phyloP scores from a whole-genome alignment of 345 rosid species.

The Bruguiera gymnorhiza region DNA sequence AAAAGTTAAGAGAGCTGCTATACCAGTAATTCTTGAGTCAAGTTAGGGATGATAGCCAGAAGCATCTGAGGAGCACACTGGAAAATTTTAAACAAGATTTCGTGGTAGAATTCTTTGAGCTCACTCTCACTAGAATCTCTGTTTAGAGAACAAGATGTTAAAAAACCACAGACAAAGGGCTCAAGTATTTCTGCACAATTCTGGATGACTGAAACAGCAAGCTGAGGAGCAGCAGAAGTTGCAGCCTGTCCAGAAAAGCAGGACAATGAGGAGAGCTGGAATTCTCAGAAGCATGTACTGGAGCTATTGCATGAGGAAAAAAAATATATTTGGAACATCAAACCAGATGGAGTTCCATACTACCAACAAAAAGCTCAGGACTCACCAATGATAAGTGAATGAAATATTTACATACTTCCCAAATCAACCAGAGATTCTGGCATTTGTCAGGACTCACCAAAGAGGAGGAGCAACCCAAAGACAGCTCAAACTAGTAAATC shows the following conservation, averaged over 20 bases:
- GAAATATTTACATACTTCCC: not conserved
- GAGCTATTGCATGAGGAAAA: not conserved
- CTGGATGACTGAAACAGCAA: slow-evolving; percentile 77
- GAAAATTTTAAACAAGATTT: slow-evolving; percentile 65
- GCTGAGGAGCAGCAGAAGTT: slow-evolving; percentile 55
- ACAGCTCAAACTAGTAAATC: not conserved
- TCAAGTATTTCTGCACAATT: slow-evolving; percentile 59
- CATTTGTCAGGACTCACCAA: not conserved
- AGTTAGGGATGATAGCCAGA: slow-evolving; percentile 62
- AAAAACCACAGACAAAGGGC: slow-evolving; percentile 63
- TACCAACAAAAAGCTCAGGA: too few species aligned
- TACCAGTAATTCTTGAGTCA: slow-evolving; percentile 84
- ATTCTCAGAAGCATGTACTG: not conserved
- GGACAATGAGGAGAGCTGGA: slow-evolving; percentile 2
- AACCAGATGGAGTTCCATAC: not conserved
- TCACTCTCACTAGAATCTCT: slow-evolving; percentile 59
- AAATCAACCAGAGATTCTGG: not conserved
- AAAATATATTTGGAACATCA: not conserved
- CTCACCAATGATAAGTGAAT: too few species aligned
- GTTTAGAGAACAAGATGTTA: slow-evolving; percentile 67
- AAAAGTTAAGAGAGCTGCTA: slow-evolving; percentile 2
- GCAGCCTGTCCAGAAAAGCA: slow-evolving; percentile 38
- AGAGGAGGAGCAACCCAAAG: not conserved
- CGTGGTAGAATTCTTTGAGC: slow-evolving; percentile 78
- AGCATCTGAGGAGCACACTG: slow-evolving; percentile 75